A percentile compares a stretch with the other conserved stretches of the same genome.
Conservation (phyloP, 371 early-diverging fungal genomes). For the Rhizopus stolonifer region DNA sequence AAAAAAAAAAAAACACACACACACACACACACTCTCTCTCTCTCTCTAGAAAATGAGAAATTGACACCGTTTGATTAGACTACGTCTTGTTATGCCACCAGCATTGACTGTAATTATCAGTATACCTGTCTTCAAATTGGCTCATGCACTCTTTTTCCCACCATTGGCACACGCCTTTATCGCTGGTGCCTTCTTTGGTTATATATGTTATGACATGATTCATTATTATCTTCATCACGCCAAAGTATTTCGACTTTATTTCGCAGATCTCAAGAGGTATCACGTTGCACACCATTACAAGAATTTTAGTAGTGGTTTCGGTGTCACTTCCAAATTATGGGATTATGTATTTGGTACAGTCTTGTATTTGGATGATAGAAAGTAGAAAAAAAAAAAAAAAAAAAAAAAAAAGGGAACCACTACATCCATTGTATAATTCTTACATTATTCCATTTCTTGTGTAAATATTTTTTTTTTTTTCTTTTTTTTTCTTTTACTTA, state of each 20-base stretch:
- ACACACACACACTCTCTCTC: no score
- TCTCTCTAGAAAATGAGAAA: no score
- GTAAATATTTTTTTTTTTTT: no score
- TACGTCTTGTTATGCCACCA: constrained; percentile 97
- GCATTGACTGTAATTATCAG: constrained; percentile 72
- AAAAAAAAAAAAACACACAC: neutral
- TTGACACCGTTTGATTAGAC: constrained; percentile 35
- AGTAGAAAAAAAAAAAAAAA: constrained; percentile 1
- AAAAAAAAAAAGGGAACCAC: no score
- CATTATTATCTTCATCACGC: constrained; percentile 97
- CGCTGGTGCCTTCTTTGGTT: constrained; percentile 80
- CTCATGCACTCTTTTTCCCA: constrained; percentile 53
- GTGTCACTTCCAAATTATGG: constrained; percentile 93
- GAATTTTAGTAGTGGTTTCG: constrained; percentile 82
- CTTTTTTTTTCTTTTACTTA: no score
- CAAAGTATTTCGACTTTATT: constrained; percentile 63
- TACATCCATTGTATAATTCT: no score
- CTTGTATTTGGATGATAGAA: constrained; percentile 22
- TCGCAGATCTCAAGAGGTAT: constrained; percentile 87
- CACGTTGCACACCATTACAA: constrained; percentile 96
- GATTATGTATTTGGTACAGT: constrained; percentile 83
- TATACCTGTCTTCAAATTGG: constrained; percentile 55
- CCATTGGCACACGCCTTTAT: constrained; percentile 60
- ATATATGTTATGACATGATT: constrained; percentile 85
- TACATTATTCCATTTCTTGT: no score